These are phyloP conservation scores for Corrigiola litoralis DNA, from an alignment of 179 eudicot species.

Conservation along the genomic window DNA sequence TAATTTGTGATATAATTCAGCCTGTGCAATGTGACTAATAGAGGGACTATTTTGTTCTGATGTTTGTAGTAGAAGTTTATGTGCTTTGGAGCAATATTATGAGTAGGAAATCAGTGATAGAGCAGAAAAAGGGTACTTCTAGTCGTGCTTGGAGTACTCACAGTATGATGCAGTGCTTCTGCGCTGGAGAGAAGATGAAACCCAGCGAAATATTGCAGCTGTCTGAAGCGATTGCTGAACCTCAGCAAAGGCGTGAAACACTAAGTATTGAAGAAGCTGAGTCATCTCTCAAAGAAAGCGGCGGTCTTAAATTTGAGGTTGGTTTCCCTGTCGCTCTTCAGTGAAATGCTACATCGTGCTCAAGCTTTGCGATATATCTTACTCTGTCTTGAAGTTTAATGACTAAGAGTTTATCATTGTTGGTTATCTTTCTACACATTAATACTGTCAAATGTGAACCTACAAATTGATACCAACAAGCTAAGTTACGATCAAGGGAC, in stretches of 20 bases:
- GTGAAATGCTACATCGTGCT: neutral
- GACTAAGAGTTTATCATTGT: neutral
- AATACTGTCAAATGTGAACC: neutral
- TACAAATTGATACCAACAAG: neutral
- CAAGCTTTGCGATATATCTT: neutral
- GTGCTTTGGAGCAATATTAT: conserved; percentile 34
- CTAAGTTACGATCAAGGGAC: neutral
- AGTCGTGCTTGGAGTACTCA: conserved; percentile 21
- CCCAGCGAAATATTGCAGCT: conserved; percentile 40
- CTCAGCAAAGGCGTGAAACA: conserved; percentile 43
- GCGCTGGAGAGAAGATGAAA: conserved; percentile 51
- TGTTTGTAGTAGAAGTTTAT: conserved; percentile 20
- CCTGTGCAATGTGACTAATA: neutral
- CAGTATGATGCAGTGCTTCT: conserved; percentile 59
- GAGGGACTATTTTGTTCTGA: neutral
- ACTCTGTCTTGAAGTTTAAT: neutral
- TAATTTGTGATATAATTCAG: too few species aligned
- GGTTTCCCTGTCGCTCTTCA: conserved; percentile 1
- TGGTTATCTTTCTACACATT: neutral
- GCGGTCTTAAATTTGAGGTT: conserved; percentile 84
- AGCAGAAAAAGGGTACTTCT: conserved; percentile 18
- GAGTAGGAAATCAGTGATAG: conserved; percentile 27
- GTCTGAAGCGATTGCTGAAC: conserved; percentile 43
- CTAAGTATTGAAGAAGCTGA: conserved; percentile 92
- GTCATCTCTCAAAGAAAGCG: conserved; percentile 75